phyloP scores from a whole-genome alignment of 75 land plant genomes.

The Ceratopteris richardii region DNA sequence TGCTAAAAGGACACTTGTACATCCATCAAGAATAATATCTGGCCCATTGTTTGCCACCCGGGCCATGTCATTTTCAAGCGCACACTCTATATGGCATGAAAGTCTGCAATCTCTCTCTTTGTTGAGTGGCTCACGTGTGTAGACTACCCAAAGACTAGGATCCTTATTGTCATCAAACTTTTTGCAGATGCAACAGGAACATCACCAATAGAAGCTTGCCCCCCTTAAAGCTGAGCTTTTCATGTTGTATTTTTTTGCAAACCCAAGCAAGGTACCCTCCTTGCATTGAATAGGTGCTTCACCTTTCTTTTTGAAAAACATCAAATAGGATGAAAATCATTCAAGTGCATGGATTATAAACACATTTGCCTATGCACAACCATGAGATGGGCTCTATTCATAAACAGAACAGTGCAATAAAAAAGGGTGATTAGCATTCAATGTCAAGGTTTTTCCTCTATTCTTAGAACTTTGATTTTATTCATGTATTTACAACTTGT shows the following conservation, averaged over 20 bases:
- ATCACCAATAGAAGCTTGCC: constrained; percentile 14
- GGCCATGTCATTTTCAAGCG: constrained; percentile 1
- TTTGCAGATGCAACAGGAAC: constrained; percentile 20
- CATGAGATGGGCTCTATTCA: too few relatives aligned
- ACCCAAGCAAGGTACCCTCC: constrained; percentile 19
- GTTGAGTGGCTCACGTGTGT: constrained; percentile 14
- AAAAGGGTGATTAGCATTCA: too few relatives aligned
- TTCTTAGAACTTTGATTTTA: too few relatives aligned
- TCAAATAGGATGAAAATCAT: too few relatives aligned
- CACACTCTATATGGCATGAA: constrained; percentile 19
- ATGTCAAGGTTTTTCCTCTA: too few relatives aligned
- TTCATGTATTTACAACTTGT: too few relatives aligned
- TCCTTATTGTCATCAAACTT: constrained; percentile 21
- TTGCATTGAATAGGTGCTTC: too few relatives aligned
- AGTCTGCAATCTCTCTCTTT: constrained; percentile 5
- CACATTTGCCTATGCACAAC: too few relatives aligned
- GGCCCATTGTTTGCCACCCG: constrained; percentile 9
- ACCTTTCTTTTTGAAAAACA: too few relatives aligned
- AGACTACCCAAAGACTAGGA: constrained; percentile 17
- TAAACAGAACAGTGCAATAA: too few relatives aligned
- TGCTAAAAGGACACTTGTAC: constrained; percentile 11
- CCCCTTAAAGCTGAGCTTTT: not conserved
- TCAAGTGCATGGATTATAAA: too few relatives aligned
- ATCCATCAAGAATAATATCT: constrained; percentile 12
- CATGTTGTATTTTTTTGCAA: constrained; percentile 10